phyloP scores from a whole-genome alignment of 106 monocot species.

The Phalaenopsis equestris region DNA sequence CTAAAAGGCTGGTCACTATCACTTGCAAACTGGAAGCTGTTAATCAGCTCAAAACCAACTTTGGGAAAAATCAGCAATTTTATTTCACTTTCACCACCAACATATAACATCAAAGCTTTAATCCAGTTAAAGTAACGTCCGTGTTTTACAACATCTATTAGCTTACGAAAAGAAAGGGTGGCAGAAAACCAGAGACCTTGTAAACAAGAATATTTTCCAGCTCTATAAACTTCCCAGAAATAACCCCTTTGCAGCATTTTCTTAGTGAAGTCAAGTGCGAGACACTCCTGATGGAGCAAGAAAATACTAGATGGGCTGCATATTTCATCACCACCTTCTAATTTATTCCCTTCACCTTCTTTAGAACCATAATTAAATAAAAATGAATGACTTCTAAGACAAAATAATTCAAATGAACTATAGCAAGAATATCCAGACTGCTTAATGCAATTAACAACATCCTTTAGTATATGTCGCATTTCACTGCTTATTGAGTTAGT shows the following conservation, averaged over 20 bases:
- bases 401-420: slow-evolving; percentile 42
- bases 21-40: slow-evolving; percentile 30
- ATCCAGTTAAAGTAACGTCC: slow-evolving; percentile 44
- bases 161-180: slow-evolving; percentile 65
- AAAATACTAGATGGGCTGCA: slow-evolving; percentile 4
- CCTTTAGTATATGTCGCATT: slow-evolving; percentile 21
- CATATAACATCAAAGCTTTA: slow-evolving; percentile 57
- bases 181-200: slow-evolving; percentile 82
- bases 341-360: slow-evolving; percentile 6
- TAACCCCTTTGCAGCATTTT: slow-evolving; percentile 39
- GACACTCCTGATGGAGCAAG: slow-evolving; percentile 39
- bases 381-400: slow-evolving; percentile 23
- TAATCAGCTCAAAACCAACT: slow-evolving; percentile 34
- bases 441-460: slow-evolving; percentile 27
- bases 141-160: slow-evolving; percentile 38
- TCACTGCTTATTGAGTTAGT: slow-evolving; percentile 18
- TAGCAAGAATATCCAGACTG: slow-evolving; percentile 16
- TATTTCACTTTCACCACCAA: slow-evolving; percentile 83
- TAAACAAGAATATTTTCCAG: slow-evolving; percentile 46
- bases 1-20: slow-evolving; percentile 12
- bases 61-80: slow-evolving; percentile 67
- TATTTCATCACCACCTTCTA: background rate
- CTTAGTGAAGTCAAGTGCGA: slow-evolving; percentile 43
- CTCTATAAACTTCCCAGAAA: slow-evolving; percentile 64
- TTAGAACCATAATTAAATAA: background rate